Conservation (phyloP, 139 green algal species). For the Pleodorina starrii region DNA sequence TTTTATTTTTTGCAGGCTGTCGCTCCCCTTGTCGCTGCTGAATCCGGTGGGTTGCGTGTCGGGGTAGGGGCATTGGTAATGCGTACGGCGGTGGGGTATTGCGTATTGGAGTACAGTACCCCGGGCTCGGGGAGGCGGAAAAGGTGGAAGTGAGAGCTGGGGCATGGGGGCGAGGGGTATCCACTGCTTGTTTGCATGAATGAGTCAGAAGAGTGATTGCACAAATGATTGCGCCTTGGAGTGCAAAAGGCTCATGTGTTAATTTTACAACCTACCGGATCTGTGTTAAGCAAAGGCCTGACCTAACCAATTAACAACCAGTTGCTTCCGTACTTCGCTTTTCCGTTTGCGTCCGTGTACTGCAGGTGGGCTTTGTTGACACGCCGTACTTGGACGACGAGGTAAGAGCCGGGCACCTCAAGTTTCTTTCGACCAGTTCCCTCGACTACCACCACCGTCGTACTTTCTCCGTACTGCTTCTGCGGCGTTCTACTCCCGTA, state of each 20-base stretch:
- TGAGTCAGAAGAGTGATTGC: not conserved
- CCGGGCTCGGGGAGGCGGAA: not conserved
- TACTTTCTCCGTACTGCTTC: not conserved
- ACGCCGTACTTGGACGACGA: constrained; percentile 57
- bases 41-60: constrained; percentile 3
- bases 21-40: constrained; percentile 28
- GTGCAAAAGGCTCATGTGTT: no score
- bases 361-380: constrained; percentile 50
- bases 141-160: no score
- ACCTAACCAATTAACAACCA: not conserved
- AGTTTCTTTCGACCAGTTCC: no score
- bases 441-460: no score
- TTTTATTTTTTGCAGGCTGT: not conserved
- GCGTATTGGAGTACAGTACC: not conserved
- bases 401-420: no score
- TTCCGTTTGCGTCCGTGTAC: no score
- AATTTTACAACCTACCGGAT: no score
- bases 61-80: not conserved
- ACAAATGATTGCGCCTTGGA: not conserved
- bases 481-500: not conserved
- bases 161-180: no score
- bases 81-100: not conserved
- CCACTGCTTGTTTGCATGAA: not conserved
- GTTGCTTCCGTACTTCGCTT: no score
- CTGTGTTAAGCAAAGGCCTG: not conserved